These are phyloP conservation scores for Aspergillus diversus DNA, from an alignment of 495 filamentous ascomycete genomes.

Conservation along the genomic window DNA sequence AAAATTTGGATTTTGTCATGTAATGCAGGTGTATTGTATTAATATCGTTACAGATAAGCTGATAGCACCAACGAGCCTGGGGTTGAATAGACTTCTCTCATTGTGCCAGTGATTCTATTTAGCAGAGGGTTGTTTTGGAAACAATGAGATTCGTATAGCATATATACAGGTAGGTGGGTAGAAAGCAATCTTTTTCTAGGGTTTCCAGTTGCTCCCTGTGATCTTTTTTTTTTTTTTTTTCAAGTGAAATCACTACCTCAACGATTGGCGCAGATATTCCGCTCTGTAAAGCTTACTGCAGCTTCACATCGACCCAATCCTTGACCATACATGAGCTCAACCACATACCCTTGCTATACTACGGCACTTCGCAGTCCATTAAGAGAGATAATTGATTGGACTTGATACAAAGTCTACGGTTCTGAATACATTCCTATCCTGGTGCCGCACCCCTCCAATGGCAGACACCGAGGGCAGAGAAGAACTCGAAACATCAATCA, in stretches of 20 bases:
- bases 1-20: constrained; percentile 12
- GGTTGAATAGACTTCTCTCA: no score
- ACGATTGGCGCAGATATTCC: constrained; percentile 1
- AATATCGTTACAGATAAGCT: constrained; percentile 21
- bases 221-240: no score
- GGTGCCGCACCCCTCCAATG: constrained; percentile 7
- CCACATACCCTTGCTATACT: neutral
- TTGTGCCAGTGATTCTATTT: no score
- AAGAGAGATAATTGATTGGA: neutral
- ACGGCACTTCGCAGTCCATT: neutral
- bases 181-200: no score
- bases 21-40: constrained; percentile 17
- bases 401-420: neutral
- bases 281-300: neutral
- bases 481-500: constrained; percentile 51
- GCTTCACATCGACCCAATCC: neutral
- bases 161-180: no score
- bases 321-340: neutral
- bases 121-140: no score
- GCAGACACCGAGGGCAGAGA: constrained; percentile 11
- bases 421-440: neutral
- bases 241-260: no score
- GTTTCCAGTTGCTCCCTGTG: no score
- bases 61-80: neutral
- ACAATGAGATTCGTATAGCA: no score